Evolutionary conservation across 1,284 basidiomycete genomes (phyloP).

Genomic region (Gymnopus androsaceus): DNA sequence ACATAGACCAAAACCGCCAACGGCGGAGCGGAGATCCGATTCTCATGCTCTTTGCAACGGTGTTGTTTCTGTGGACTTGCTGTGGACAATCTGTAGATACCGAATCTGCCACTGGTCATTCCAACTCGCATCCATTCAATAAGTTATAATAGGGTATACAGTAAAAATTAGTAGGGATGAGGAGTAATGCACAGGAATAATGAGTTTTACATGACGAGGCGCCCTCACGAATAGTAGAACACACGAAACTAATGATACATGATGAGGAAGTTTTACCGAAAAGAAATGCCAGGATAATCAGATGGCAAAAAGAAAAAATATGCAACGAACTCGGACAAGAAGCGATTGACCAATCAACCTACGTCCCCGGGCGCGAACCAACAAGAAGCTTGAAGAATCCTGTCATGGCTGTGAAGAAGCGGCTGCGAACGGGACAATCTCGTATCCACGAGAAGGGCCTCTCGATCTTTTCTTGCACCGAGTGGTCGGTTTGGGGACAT

Average conservation of each 20-base stretch:
- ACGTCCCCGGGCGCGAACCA: too few species aligned
- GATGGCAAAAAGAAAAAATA: neutral
- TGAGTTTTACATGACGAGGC: too few species aligned
- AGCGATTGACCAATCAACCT: too few species aligned
- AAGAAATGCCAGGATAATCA: neutral
- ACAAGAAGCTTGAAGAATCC: too few species aligned
- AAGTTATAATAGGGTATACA: neutral
- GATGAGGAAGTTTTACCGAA: neutral
- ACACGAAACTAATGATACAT: too few species aligned
- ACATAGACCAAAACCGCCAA: neutral
- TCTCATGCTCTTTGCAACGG: neutral
- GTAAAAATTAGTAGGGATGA: neutral
- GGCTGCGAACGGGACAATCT: conserved; percentile 15
- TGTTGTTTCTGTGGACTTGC: neutral
- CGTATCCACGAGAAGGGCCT: conserved; percentile 23
- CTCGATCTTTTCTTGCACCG: conserved; percentile 42
- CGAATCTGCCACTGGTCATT: too few species aligned
- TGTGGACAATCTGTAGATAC: too few species aligned
- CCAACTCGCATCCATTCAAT: too few species aligned
- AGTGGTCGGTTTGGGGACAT: conserved; percentile 40
- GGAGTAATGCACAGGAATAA: too few species aligned
- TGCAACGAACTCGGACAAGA: neutral
- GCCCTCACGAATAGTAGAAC: too few species aligned
- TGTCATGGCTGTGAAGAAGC: neutral
- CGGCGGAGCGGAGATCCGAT: neutral